Percentiles rank a stretch among this genome's conserved stretches.
Evolutionary conservation across 139 green algal genomes (phyloP).

Genomic region (Tetradesmus obliquus): DNA sequence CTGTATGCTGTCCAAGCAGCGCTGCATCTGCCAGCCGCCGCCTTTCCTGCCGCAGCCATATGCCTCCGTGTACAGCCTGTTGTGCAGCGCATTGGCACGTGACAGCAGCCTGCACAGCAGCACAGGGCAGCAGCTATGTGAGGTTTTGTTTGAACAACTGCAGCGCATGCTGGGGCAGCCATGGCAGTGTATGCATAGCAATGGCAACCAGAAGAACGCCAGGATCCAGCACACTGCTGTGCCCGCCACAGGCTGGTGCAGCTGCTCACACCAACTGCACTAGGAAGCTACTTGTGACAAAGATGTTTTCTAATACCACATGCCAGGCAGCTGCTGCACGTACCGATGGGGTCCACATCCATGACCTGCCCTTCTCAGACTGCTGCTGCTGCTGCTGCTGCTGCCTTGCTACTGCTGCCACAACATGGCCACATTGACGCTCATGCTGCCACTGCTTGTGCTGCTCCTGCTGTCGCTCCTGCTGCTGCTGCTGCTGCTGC

Average conservation of each 20-base stretch:
- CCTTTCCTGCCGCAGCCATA: constrained; percentile 30
- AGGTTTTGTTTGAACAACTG: background rate
- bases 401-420: background rate
- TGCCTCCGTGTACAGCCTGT: background rate
- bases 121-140: background rate
- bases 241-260: no score
- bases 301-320: no score
- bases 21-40: constrained; percentile 6
- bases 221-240: no score
- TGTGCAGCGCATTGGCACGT: constrained; percentile 16
- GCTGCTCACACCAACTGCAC: no score
- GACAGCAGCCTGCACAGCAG: constrained; percentile 25
- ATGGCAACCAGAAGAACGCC: no score
- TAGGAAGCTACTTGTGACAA: no score
- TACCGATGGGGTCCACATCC: no score
- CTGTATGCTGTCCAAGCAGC: constrained; percentile 9
- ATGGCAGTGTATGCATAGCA: no score
- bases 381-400: background rate
- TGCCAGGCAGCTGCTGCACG: no score
- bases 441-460: background rate
- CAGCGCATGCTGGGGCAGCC: background rate
- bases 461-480: background rate
- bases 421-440: background rate
- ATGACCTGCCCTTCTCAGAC: background rate
- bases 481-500: background rate